These are phyloP conservation scores for Leptographium galeiforme DNA, from an alignment of 2,329 filamentous ascomycete genomes.

Conservation along the genomic window DNA sequence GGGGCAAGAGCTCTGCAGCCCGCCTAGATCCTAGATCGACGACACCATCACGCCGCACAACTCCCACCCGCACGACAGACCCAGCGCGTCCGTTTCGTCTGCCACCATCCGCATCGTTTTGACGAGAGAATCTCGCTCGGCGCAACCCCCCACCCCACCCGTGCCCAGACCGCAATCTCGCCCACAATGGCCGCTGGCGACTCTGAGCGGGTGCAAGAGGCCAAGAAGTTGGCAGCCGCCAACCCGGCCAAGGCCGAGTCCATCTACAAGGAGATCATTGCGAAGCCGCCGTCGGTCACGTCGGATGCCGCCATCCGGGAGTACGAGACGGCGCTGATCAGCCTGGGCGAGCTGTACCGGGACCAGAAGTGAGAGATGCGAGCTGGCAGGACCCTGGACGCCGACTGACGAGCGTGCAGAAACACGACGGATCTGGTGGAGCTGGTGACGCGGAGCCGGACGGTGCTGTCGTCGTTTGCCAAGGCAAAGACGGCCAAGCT, in stretches of 20 bases:
- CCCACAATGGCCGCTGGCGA: constrained; percentile 41
- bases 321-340: constrained; percentile 81
- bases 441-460: constrained; percentile 79
- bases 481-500: constrained; percentile 98
- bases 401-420: constrained; percentile 26
- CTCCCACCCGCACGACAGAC: background rate
- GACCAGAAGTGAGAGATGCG: constrained; percentile 59
- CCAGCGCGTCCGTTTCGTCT: background rate
- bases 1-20: constrained; percentile 1
- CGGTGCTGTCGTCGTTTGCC: constrained; percentile 87
- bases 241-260: constrained; percentile 74
- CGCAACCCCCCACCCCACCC: background rate
- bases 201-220: constrained; percentile 66
- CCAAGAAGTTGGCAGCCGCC: constrained; percentile 67
- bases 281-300: constrained; percentile 68
- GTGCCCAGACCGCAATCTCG: no score
- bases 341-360: constrained; percentile 82
- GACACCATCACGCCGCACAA: background rate
- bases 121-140: background rate
- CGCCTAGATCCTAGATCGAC: background rate
- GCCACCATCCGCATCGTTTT: background rate
- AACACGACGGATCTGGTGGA: constrained; percentile 76
- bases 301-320: constrained; percentile 77
- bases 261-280: constrained; percentile 81
- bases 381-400: background rate